Base-by-base conservation (phyloP, 2,329 filamentous ascomycete genomes). In the Fragosphaeria purpurea region DNA sequence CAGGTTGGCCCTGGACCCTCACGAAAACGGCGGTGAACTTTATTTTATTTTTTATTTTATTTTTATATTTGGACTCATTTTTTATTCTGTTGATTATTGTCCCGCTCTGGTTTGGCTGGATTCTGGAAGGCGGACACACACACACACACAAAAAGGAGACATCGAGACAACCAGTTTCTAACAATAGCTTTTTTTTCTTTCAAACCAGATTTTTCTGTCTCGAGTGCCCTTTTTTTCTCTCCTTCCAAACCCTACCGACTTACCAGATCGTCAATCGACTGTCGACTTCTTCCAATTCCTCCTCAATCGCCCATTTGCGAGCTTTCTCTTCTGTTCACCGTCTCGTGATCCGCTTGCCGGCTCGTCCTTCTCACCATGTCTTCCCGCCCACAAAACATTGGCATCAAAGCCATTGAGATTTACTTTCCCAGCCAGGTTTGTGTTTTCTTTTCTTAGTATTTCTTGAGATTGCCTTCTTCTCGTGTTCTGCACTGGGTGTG, bases 341-440 rank as follows among this genome's bases (percentile, higher is more conserved):
- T 13, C 30, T n/a, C 13, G 39, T 11, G 34, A 12, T 38, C 42
- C 38, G 35, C 9, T 41, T 42, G n/a, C 40, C 13, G 31, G 10
- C 5, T 38, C 35, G 11, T n/a, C 37, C 13, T 9, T 8, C 5
- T 38, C 62, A 73, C 55, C 53, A 90, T 89, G 85, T 78, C 85
- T 65, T 67, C 82, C 60, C 83, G 85, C 71, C 85, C 87, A 58
- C 82, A 89, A 70, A 91, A 91, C 73, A 84, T 93, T 70, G 87
- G 87, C 78, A 89, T 93, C 67, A 91, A 93, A 76, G 87, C 86
- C 84, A 87, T 93, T 70, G 87, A 93, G 68, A 80, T 93, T 65
- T 93, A 93, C 70, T 87, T 88, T 65, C 87, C 87, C 58, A 86
- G 77, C 68, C 87, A 91, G 82, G 87, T 91, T 71, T 57, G 82